Percentiles rank a stretch among this genome's conserved stretches.
These are phyloP conservation scores for Russula abietina DNA, from an alignment of 768 basidiomycete species.

Conservation along the genomic window DNA sequence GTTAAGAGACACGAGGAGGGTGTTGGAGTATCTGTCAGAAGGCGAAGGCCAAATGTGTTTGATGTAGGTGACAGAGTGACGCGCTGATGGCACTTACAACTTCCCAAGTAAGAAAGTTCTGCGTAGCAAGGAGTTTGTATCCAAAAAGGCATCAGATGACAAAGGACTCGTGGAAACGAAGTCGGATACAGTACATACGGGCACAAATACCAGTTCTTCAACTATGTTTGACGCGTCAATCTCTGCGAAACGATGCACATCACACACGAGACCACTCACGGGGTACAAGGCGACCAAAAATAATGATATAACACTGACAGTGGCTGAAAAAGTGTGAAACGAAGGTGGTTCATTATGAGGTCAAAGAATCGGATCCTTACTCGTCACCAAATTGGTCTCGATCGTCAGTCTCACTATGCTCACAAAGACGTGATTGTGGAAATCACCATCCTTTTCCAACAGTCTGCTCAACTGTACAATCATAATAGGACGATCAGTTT, in stretches of 20 bases:
- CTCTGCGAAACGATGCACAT: neutral
- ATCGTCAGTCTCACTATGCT: too few species aligned
- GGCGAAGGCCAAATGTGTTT: neutral
- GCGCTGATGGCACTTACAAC: constrained; percentile 7
- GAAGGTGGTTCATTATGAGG: neutral
- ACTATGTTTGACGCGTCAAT: neutral
- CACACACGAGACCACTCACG: neutral
- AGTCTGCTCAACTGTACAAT: neutral
- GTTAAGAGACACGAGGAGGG: constrained; percentile 28
- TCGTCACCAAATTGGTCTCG: constrained; percentile 27
- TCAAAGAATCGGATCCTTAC: neutral
- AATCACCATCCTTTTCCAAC: neutral
- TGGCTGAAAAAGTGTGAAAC: neutral
- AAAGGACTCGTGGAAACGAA: neutral
- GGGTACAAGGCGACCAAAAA: neutral
- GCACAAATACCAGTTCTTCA: constrained; percentile 6
- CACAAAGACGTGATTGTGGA: constrained; percentile 6
- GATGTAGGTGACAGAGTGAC: neutral
- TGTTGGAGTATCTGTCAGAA: constrained; percentile 25
- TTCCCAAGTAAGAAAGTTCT: constrained; percentile 14
- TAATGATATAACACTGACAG: neutral
- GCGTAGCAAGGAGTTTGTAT: neutral
- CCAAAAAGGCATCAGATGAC: neutral
- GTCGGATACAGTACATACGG: neutral
- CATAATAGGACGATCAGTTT: neutral